Evolutionary conservation across 371 early-diverging fungal species (phyloP).

Genomic region (Rhizopus arrhizus): DNA sequence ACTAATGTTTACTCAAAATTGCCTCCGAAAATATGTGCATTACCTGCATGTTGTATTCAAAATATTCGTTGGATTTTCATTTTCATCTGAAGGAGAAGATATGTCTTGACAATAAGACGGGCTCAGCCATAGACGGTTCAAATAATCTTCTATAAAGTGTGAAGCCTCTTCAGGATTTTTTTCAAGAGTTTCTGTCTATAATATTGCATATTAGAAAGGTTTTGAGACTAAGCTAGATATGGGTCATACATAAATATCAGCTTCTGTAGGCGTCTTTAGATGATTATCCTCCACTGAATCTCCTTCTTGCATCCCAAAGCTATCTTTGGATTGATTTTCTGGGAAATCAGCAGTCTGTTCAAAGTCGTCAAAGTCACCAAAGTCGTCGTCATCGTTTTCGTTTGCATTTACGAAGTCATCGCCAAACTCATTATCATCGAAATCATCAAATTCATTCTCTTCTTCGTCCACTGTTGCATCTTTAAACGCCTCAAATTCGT

Average conservation of each 20-base stretch:
- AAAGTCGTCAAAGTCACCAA: conserved; percentile 53
- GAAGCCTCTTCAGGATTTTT: conserved; percentile 16
- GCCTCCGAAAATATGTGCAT: neutral
- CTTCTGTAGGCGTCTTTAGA: conserved; percentile 30
- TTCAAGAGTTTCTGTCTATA: conserved; percentile 23
- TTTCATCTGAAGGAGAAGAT: conserved; percentile 1
- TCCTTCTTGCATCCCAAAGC: neutral
- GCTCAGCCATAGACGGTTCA: conserved; percentile 20
- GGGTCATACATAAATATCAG: conserved; percentile 36
- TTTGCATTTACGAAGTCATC: conserved; percentile 18
- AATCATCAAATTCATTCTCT: neutral
- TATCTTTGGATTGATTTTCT: neutral
- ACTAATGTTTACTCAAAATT: neutral
- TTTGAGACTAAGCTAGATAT: neutral
- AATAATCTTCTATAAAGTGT: conserved; percentile 22
- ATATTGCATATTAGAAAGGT: neutral
- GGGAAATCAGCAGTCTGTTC: conserved; percentile 16
- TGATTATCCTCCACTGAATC: neutral
- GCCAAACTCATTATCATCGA: conserved; percentile 7
- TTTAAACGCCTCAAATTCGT: conserved; percentile 7
- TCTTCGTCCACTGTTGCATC: conserved; percentile 1
- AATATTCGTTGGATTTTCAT: conserved; percentile 10
- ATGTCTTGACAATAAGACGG: neutral
- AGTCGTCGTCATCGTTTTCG: conserved; percentile 11
- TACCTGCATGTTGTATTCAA: conserved; percentile 38